Evolutionary conservation across 2,329 filamentous ascomycete genomes (phyloP), one percentile per base, ranked within the genome.

Genomic region (Fusarium denticulatum): DNA sequence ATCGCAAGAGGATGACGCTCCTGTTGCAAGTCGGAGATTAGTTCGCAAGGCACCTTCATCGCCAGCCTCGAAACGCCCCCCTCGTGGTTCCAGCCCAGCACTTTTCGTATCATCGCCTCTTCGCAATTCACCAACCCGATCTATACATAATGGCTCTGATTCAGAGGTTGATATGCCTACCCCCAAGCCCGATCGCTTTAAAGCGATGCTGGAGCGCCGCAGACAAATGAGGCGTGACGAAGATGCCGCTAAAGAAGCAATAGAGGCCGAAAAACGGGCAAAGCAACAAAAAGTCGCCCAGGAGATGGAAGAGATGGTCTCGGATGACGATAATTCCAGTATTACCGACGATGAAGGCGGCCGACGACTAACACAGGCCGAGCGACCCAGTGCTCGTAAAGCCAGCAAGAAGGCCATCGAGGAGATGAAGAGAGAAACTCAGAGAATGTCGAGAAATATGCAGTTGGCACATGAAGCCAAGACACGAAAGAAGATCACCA

Each of bases 351-450:
- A 90, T 39, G 90, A 90, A 32, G 88, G 85, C 45, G 91, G 88
- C n/a, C 86, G 86, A 47, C 89, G 86, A 70, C 84, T 96, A 49
- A 93, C 92, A 1, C 93, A 95, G 78, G 85, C 88, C 43, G 86
- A 88, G 32, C 90, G 92, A 8, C 92, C 94, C 10, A 88, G 69
- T 37, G 66, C 89, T 15, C 90, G 96, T 18, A 97, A 96, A 80
- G 95, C 96, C 1, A 96, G 95, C 85, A 98, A 96, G 84, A 98
- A 95, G 83, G 96, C 96, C 1, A 81, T 98, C 46, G 94, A 98
- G 80, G 96, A 98, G 76, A 98, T 99, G 92, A 93, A 93, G 77
- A 90, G 94, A 65, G 96, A 99, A 82, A 98, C 96, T 3, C 96
- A 99, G 84, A 91, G 96, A 36, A 90, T 99, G 84, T 92, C 90